Evolutionary conservation across 768 basidiomycete genomes (phyloP), one percentile per base, ranked within the genome.

Genomic region (Mycena metata): DNA sequence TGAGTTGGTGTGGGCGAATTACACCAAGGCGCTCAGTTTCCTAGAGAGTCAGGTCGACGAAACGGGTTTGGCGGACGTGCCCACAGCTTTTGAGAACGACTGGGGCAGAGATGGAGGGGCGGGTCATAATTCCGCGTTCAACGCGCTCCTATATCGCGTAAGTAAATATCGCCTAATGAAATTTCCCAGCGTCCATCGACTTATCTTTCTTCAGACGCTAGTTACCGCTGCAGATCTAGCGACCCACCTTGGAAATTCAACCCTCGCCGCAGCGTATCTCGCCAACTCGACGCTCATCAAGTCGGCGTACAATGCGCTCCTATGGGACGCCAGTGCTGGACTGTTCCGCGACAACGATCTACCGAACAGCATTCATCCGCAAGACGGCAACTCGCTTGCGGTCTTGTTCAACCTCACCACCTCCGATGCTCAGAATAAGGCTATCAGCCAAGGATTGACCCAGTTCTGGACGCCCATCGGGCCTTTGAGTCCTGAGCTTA

Each of bases 341-440:
- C 71, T 86, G 80, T 87, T 83, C 69, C 80, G 82, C 13, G 86
- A 87, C 73, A 86, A 85, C 71, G 79, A 81, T 35, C 76, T 79
- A 24, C 76, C 74, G 17, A 78, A 78, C 19, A 79, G 79, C 12
- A 75, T 87, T 9, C 78, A 79, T 49, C 85, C 86, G 1, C 85
- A 87, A 66, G 85, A 87, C 64, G 85, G 83, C 7, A 86, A 86
- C 70, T 81, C 84, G 2, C 77, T 86, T 54, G 85, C 85, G 6
- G 76, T 86, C 9, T 69, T 86, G 6, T 87, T 83, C 75, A 84
- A 84, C 68, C 67, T 86, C 12, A 86, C 85, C 6, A 78, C 76
- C 10, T 76, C 77, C 1, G 57, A 72, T 3, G 77, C 77, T 10
- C 84, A 86, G 63, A 82, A 82, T n/a, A 59, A 74, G 30, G 79